phyloP scores from a whole-genome alignment of 164 flowering plant species.

The Umbellularia californica region DNA sequence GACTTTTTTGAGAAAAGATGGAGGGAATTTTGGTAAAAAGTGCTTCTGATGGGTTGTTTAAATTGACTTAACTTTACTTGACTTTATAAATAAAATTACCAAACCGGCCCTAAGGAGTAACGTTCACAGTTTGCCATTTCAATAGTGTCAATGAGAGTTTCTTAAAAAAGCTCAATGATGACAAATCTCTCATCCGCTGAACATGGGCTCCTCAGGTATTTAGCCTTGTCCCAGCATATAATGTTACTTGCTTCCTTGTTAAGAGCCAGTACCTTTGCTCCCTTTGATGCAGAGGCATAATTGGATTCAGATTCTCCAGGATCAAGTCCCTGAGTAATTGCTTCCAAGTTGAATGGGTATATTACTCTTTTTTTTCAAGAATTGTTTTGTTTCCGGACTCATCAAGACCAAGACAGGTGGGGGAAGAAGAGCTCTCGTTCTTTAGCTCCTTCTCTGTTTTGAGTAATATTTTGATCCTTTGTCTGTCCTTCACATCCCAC shows the following conservation, averaged over 20 bases:
- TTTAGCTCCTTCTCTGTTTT: conserved; percentile 19
- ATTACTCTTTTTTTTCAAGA: conserved; percentile 27
- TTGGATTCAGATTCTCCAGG: conserved; percentile 70
- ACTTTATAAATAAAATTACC: too few relatives aligned
- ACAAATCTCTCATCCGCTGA: conserved; percentile 63
- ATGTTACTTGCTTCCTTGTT: conserved; percentile 78
- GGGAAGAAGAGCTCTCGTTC: conserved; percentile 26
- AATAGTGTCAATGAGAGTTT: conserved; percentile 68
- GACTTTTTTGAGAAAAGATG: too few relatives aligned
- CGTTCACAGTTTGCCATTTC: conserved; percentile 85
- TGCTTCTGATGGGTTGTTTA: too few relatives aligned
- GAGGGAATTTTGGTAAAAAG: too few relatives aligned
- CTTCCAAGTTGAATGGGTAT: conserved; percentile 33
- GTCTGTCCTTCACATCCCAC: conserved; percentile 31
- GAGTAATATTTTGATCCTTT: conserved; percentile 8
- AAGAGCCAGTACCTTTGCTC: conserved; percentile 74
- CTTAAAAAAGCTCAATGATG: conserved; percentile 71
- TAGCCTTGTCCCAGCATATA: conserved; percentile 63
- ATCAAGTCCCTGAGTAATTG: conserved; percentile 61
- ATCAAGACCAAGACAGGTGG: conserved; percentile 48
- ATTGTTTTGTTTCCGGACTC: conserved; percentile 47
- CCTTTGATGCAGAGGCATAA: conserved; percentile 73
- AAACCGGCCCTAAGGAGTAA: conserved; percentile 68
- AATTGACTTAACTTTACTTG: too few relatives aligned
- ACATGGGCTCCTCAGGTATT: conserved; percentile 79